Percentiles rank a stretch among this genome's conserved stretches.
phyloP scores from a whole-genome alignment of 345 rosid genomes.

The Rhodamnia rubescens region DNA sequence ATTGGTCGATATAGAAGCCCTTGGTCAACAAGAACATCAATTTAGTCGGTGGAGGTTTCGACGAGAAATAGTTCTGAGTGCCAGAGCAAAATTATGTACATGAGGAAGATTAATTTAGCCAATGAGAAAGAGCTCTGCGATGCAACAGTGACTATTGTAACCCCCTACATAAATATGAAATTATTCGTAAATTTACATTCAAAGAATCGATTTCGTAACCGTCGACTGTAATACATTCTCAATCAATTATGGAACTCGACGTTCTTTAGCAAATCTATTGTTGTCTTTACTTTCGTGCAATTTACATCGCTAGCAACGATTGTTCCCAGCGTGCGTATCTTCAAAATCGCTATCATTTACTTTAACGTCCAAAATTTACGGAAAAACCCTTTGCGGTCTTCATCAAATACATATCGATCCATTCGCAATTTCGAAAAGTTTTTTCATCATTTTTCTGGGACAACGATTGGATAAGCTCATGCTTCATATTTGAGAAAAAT shows the following conservation, averaged over 20 bases:
- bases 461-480: too few species aligned
- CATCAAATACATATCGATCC: background rate
- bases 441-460: too few species aligned
- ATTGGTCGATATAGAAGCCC: too few species aligned
- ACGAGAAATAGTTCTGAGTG: background rate
- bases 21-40: too few species aligned
- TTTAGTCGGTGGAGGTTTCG: background rate
- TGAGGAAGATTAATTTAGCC: too few species aligned
- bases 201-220: too few species aligned
- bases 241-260: background rate
- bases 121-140: too few species aligned
- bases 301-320: background rate
- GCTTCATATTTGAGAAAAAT: background rate
- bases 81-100: background rate
- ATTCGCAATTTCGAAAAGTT: background rate
- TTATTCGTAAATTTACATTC: too few species aligned
- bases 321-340: fast-evolving
- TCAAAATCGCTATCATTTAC: background rate
- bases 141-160: too few species aligned
- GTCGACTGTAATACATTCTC: background rate
- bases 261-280: background rate
- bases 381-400: background rate
- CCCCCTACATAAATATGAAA: too few species aligned
- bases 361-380: too few species aligned
- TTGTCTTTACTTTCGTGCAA: background rate